A percentile compares a stretch with the other conserved stretches of the same genome.
Evolutionary conservation across 2,329 filamentous ascomycete genomes (phyloP).

Genomic region (Seiridium cupressi): DNA sequence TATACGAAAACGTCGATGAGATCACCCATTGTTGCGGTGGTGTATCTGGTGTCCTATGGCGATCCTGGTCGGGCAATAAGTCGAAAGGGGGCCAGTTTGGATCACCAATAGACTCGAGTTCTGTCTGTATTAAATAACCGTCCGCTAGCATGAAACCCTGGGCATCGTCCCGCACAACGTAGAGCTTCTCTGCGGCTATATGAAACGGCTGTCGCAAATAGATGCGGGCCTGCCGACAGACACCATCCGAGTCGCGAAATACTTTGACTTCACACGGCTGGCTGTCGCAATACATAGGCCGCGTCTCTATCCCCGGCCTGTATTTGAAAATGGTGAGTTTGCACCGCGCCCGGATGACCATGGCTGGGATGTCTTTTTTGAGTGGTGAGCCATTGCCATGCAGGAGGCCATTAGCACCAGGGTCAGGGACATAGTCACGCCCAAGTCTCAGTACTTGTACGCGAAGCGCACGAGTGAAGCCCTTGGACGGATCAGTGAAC

Average conservation of each 20-base stretch:
- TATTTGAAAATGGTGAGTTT: slow-evolving; percentile 38
- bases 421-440: slow-evolving; percentile 44
- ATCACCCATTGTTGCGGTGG: slow-evolving; percentile 26
- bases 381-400: slow-evolving; percentile 33
- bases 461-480: slow-evolving; percentile 42
- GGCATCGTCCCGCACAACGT: slow-evolving; percentile 46
- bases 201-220: slow-evolving; percentile 48
- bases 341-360: slow-evolving; percentile 38
- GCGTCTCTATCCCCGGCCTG: slow-evolving; percentile 29
- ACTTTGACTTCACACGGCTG: slow-evolving; percentile 52
- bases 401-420: slow-evolving; percentile 31
- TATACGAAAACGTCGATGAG: slow-evolving; percentile 23
- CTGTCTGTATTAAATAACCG: slow-evolving; percentile 48
- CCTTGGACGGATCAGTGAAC: slow-evolving; percentile 18
- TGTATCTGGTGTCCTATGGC: slow-evolving; percentile 20
- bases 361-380: slow-evolving; percentile 30
- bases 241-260: slow-evolving; percentile 45
- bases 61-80: slow-evolving; percentile 26
- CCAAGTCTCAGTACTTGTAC: slow-evolving; percentile 53
- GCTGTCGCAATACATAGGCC: slow-evolving; percentile 51
- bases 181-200: slow-evolving; percentile 50
- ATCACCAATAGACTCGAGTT: slow-evolving; percentile 50
- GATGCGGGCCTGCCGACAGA: slow-evolving; percentile 45
- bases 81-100: slow-evolving; percentile 52
- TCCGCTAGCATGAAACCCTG: slow-evolving; percentile 46